These are phyloP conservation scores for Pythium folliculosum DNA, from an alignment of 352 stramenopile genomes.

Conservation along the genomic window DNA sequence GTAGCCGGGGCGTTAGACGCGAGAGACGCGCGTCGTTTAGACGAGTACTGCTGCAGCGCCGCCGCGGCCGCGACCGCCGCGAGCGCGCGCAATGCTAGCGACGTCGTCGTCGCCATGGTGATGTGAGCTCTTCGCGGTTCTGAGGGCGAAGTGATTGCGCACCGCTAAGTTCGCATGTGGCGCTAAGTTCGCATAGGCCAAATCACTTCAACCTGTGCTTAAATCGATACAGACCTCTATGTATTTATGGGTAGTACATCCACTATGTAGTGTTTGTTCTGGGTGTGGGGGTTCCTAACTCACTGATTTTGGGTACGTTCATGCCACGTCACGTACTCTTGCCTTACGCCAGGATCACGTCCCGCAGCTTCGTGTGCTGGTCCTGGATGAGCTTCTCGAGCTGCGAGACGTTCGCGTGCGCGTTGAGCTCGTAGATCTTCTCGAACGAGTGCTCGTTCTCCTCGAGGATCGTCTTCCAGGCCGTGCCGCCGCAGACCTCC, in stretches of 20 bases:
- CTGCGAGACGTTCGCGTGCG: conserved; percentile 81
- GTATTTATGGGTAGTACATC: conserved; percentile 28
- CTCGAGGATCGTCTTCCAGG: conserved; percentile 93
- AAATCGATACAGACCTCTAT: conserved; percentile 31
- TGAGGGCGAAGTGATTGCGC: conserved; percentile 1
- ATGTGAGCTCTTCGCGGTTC: not conserved
- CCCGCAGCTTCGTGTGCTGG: conserved; percentile 77
- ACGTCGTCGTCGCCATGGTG: conserved; percentile 15
- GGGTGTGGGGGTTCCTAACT: conserved; percentile 8
- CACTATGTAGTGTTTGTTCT: not conserved
- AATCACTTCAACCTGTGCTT: conserved; percentile 22
- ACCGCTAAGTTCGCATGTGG: conserved; percentile 17
- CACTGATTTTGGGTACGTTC: conserved; percentile 10
- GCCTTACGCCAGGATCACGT: conserved; percentile 67
- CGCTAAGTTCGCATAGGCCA: conserved; percentile 12
- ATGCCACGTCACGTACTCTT: too few relatives aligned
- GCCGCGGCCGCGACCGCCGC: conserved; percentile 34
- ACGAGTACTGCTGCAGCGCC: conserved; percentile 48
- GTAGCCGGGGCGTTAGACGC: conserved; percentile 2
- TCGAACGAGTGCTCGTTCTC: conserved; percentile 95
- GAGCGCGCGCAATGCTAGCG: conserved; percentile 28
- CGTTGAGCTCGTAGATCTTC: conserved; percentile 94
- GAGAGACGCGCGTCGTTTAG: conserved; percentile 13
- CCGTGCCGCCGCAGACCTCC: conserved; percentile 92
- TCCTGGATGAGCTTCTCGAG: conserved; percentile 86